Evolutionary conservation across 2,329 filamentous ascomycete genomes (phyloP), one percentile per base, ranked within the genome.

Genomic region (Xylogone sp.): DNA sequence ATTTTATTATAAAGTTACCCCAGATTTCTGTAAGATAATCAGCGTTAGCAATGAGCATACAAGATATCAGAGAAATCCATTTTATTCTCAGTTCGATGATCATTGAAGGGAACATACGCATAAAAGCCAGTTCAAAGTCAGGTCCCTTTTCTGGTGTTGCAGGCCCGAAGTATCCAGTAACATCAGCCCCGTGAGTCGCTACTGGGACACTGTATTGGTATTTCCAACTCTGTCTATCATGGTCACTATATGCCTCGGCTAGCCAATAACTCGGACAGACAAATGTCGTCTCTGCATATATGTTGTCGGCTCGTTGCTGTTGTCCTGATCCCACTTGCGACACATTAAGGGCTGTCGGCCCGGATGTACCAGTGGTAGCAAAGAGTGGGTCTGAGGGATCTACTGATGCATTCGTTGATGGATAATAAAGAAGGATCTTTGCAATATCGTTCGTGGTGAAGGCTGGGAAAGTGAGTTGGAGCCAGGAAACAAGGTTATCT

Each of bases 191-290:
- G 49, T 74, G 71, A 6, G 60, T 49, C 1, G 67, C 63, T n/a
- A 65, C 62, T 1, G 67, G 65, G 2, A 70, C 62, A 1, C 67
- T 69, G 58, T 71, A 75, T 53, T 77, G 73, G 53, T 75, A 76
- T 52, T 73, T 72, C 62, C 68, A 76, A 34, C 64, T 53, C 19
- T 61, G 56, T 60, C 19, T 16, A 10, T 62, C 66, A 3, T 55
- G 39, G 1, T 64, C 65, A 1, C 65, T 61, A 53, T 69, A 80
- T 1, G 75, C 75, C 42, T 70, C 66, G 1, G 72, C 69, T 27
- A 79, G 64, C 76, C 75, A 81, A 63, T 80, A 79, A 1, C 71
- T 70, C 0, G 77, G 74, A 56, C 78, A 81, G 19, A 77, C 68
- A 49, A 80, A 79, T 0, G 75, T 79, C 2, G 72, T 70, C 64